Evolutionary conservation across 306 rosid species (phyloP).

Genomic region (Quercus gilva): DNA sequence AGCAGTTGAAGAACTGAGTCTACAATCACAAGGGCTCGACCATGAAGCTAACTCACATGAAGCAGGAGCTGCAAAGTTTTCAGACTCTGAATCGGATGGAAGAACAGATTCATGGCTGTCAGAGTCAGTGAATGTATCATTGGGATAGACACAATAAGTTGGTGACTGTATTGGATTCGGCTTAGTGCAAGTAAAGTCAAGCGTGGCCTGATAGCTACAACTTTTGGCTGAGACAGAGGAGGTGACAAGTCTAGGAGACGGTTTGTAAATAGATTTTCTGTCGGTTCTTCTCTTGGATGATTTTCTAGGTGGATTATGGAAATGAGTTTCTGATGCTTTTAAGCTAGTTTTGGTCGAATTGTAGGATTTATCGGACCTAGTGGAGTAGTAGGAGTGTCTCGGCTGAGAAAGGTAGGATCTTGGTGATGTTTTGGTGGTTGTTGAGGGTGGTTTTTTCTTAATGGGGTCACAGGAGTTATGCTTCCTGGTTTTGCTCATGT

Average conservation of each 20-base stretch:
- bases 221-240: slow-evolving; percentile 30
- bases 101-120: slow-evolving; percentile 36
- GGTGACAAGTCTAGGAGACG: slow-evolving; percentile 46
- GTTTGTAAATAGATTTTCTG: slow-evolving; percentile 74
- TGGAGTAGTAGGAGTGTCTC: slow-evolving; percentile 40
- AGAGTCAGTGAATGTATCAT: slow-evolving; percentile 47
- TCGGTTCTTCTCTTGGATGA: slow-evolving; percentile 56
- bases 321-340: slow-evolving; percentile 39
- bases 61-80: slow-evolving; percentile 34
- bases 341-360: slow-evolving; percentile 33
- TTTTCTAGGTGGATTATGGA: slow-evolving; percentile 65
- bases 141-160: slow-evolving; percentile 47
- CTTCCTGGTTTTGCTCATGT: slow-evolving; percentile 61
- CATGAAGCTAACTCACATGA: slow-evolving; percentile 28
- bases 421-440: slow-evolving; percentile 30
- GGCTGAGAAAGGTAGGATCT: slow-evolving; percentile 39
- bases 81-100: slow-evolving; percentile 56
- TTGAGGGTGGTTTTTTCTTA: slow-evolving; percentile 47
- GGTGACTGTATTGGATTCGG: slow-evolving; percentile 43
- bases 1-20: slow-evolving; percentile 67
- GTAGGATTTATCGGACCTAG: slow-evolving; percentile 32
- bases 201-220: slow-evolving; percentile 34
- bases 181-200: slow-evolving; percentile 19
- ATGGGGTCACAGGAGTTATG: slow-evolving; percentile 31
- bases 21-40: slow-evolving; percentile 45